A percentile compares a stretch with the other conserved stretches of the same genome.
Evolutionary conservation across 345 rosid genomes (phyloP).

Genomic region (Fremontodendron californicum): DNA sequence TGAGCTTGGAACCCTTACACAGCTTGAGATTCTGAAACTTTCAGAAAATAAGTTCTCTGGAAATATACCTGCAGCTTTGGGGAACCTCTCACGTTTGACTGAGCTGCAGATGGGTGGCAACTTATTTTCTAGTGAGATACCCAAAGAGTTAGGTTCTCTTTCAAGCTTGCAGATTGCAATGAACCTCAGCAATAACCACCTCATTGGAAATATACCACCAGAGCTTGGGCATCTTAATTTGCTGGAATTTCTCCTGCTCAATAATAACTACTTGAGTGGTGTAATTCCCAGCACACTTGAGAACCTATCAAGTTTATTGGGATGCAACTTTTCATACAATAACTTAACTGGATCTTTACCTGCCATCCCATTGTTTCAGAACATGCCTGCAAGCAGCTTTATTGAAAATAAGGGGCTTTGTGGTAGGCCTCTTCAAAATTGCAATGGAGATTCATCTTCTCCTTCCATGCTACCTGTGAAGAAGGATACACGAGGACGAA

Average conservation of each 20-base stretch:
- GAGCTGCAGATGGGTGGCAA: conserved; percentile 97
- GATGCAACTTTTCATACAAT: conserved; percentile 91
- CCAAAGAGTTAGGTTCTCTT: conserved; percentile 67
- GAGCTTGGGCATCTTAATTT: conserved; percentile 73
- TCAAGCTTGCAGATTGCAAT: conserved; percentile 87
- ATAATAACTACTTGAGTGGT: conserved; percentile 75
- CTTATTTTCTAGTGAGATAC: conserved; percentile 67
- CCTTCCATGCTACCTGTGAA: conserved; percentile 26
- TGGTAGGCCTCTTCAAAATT: conserved; percentile 57
- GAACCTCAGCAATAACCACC: conserved; percentile 79
- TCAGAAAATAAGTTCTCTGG: conserved; percentile 84
- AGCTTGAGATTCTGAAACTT: conserved; percentile 79
- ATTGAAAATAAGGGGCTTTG: conserved; percentile 75
- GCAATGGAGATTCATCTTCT: conserved; percentile 40
- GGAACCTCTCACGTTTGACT: conserved; percentile 66
- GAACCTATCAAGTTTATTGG: conserved; percentile 65
- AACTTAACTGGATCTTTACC: conserved; percentile 75
- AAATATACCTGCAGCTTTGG: conserved; percentile 58
- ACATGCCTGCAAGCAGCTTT: conserved; percentile 57
- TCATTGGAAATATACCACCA: conserved; percentile 64
- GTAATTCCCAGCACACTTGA: conserved; percentile 66
- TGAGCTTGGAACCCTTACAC: conserved; percentile 71
- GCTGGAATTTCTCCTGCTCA: conserved; percentile 62
- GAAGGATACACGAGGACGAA: conserved; percentile 44
- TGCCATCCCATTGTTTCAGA: conserved; percentile 46